These are phyloP conservation scores for Tetradesmus obliquus DNA, from an alignment of 139 green algal genomes.

Conservation along the genomic window DNA sequence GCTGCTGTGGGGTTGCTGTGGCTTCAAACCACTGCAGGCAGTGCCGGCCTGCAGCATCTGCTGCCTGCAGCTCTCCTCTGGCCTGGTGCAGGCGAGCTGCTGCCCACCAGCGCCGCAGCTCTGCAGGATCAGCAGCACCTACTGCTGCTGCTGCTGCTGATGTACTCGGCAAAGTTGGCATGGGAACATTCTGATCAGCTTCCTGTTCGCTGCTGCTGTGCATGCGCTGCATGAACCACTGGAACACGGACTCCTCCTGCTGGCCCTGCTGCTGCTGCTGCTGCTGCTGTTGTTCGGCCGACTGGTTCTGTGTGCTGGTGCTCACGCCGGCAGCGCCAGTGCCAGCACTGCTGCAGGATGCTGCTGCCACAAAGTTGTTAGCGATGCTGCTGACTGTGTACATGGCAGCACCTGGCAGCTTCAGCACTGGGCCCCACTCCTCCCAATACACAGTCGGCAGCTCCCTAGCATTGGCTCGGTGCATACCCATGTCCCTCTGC, in stretches of 20 bases:
- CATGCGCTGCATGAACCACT: not conserved
- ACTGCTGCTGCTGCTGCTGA: slow-evolving; percentile 3
- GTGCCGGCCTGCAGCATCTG: slow-evolving; percentile 4
- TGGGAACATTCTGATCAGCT: not conserved
- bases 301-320: no score
- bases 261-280: not conserved
- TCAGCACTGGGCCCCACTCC: slow-evolving; percentile 21
- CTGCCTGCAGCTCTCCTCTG: not conserved
- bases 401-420: not conserved
- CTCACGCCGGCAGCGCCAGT: not conserved
- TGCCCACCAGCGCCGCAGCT: slow-evolving; percentile 25
- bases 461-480: not conserved
- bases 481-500: not conserved
- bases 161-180: not conserved
- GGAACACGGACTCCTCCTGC: not conserved
- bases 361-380: not conserved
- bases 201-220: not conserved
- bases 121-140: not conserved
- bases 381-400: not conserved
- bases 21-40: slow-evolving; percentile 11
- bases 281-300: not conserved
- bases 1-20: not conserved
- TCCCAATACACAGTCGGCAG: not conserved
- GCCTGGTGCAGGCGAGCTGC: not conserved
- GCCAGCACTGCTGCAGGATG: not conserved